Base-by-base conservation (phyloP, 2,329 filamentous ascomycete genomes). In the Capronia epimyces region DNA sequence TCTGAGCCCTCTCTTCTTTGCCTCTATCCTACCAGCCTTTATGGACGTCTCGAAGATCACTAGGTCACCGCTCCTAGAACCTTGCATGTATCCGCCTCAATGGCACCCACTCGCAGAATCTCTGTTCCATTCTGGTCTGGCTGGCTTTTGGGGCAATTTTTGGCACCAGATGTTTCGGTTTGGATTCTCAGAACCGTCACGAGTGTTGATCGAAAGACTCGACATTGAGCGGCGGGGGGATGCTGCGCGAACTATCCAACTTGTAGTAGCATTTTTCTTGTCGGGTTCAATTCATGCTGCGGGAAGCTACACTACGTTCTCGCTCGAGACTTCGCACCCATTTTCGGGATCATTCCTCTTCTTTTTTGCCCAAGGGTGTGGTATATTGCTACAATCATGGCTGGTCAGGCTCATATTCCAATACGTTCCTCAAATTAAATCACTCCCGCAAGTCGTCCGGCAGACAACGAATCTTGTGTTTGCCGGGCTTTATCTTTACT, bases 121-220 rank as follows among this genome's bases (percentile, higher is more conserved):
- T 40, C 49, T 70, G 4, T 49, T 70, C 9, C 80, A 89, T 55
- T 74, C 80, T 52, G 90, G 91, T 0, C 73, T 96, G 1, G 76
- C 79, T 1, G 90, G 89, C 1, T 86, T 84, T 69, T 97, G 91
- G 91, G 83, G 86, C 39, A 75, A 74, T 18, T 91, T 82, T 77
- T 96, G 91, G 91, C 91, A 97, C 67, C 90, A 96, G 68, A 83
- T 84, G 2, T 94, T 95, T 70, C 84, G 89, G 1, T 77, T 82
- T 49, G 81, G 80, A 62, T 71, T 47, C 40, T 71, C 22, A 46
- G 71, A 2, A 68, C 70, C 1, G 50, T 68, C 27, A 13, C 42
- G 49, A 39, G 50, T 57, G 13, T 15, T 61, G 31, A 56, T 59
- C 29, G 18, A 53, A 25, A 46, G 44, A 34, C 27, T 57, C 12